These are phyloP conservation scores for Lecanoromycetidae sp. DNA, from an alignment of 2,329 filamentous ascomycete genomes.

Conservation along the genomic window DNA sequence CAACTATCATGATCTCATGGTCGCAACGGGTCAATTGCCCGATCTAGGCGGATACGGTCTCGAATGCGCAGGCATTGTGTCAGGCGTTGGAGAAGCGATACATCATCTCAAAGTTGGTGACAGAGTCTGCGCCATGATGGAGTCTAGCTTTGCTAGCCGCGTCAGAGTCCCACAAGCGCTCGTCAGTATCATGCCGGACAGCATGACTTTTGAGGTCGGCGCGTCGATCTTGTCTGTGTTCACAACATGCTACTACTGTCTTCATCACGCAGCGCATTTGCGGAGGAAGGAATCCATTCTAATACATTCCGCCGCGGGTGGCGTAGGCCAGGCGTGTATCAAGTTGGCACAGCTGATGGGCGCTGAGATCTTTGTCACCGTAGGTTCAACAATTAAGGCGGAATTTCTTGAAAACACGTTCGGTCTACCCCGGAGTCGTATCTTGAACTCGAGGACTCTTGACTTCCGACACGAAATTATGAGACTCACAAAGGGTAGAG, in stretches of 20 bases:
- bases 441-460: constrained; percentile 16
- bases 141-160: neutral
- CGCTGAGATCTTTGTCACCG: constrained; percentile 19
- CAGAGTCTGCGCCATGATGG: constrained; percentile 20
- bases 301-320: constrained; percentile 18
- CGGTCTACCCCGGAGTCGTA: constrained; percentile 16
- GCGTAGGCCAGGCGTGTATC: constrained; percentile 20
- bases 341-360: constrained; percentile 12
- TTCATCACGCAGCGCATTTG: constrained; percentile 32
- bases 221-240: constrained; percentile 28
- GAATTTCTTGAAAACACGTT: constrained; percentile 20
- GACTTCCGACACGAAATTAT: constrained; percentile 2
- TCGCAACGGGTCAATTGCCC: constrained; percentile 27
- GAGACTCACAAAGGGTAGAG: constrained; percentile 4
- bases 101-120: constrained; percentile 23
- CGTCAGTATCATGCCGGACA: constrained; percentile 18
- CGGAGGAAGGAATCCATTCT: constrained; percentile 17
- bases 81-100: neutral
- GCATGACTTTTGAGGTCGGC: constrained; percentile 14
- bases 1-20: constrained; percentile 38
- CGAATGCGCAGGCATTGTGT: constrained; percentile 29
- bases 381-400: constrained; percentile 15
- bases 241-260: constrained; percentile 33
- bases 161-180: neutral
- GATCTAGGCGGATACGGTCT: constrained; percentile 23